Evolutionary conservation across 2,329 filamentous ascomycete species (phyloP).

Genomic region (Cercospora janseana): DNA sequence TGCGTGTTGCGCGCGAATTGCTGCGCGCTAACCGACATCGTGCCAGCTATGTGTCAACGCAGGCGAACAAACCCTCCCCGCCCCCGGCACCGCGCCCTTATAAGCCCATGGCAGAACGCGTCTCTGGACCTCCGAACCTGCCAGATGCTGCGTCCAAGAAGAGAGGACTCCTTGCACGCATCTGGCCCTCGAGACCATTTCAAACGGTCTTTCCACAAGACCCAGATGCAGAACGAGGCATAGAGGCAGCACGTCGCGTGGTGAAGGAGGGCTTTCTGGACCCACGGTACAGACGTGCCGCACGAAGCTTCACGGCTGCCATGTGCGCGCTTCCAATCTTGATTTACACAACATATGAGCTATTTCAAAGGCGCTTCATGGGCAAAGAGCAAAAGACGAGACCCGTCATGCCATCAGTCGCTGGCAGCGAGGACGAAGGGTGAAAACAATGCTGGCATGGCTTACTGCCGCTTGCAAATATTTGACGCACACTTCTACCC

Average conservation of each 20-base stretch:
- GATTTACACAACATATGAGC: constrained; percentile 31
- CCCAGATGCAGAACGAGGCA: constrained; percentile 25
- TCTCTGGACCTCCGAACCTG: constrained; percentile 8
- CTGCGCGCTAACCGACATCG: no score
- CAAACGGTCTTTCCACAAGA: not conserved
- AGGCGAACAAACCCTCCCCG: not conserved
- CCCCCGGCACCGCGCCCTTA: constrained; percentile 14
- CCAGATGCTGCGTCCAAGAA: not conserved
- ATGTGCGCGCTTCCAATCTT: constrained; percentile 32
- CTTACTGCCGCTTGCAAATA: not conserved
- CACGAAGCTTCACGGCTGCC: constrained; percentile 26
- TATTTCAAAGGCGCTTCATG: constrained; percentile 32
- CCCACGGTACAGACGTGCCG: constrained; percentile 30
- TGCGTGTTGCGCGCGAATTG: no score
- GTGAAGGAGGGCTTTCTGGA: constrained; percentile 31
- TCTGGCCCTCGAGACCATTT: constrained; percentile 11
- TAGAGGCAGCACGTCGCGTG: constrained; percentile 26
- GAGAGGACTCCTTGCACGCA: constrained; percentile 8
- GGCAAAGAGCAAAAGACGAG: constrained; percentile 32
- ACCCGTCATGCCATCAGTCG: not conserved
- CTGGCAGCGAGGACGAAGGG: constrained; percentile 9
- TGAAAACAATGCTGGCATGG: not conserved
- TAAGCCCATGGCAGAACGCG: constrained; percentile 5
- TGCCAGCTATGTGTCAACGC: no score
- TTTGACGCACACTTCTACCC: not conserved